Percentiles rank a stretch among this genome's conserved stretches.
These are phyloP conservation scores for Xylaria castorea DNA, from an alignment of 495 filamentous ascomycete genomes.

Conservation along the genomic window DNA sequence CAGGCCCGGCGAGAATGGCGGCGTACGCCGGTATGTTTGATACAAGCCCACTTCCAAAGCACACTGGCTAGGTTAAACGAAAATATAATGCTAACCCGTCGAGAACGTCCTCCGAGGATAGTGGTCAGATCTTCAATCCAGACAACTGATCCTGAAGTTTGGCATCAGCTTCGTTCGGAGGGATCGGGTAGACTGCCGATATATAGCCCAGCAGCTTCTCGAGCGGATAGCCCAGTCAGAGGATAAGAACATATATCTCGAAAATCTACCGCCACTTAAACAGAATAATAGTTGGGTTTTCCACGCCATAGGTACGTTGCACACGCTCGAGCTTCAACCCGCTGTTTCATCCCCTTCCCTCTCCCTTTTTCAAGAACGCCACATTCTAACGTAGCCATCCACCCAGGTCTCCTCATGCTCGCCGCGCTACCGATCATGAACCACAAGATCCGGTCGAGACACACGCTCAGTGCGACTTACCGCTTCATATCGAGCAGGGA, in stretches of 20 bases:
- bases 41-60: not conserved
- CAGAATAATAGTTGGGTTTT: not conserved
- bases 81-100: not conserved
- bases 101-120: not conserved
- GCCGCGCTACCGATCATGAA: not conserved
- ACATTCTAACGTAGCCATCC: not conserved
- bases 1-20: not conserved
- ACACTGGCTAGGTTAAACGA: not conserved
- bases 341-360: not conserved
- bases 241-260: not conserved
- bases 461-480: not conserved
- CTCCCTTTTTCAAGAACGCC: too few relatives aligned
- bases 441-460: too few relatives aligned
- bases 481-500: not conserved
- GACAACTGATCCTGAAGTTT: not conserved
- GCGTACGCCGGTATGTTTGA: conserved; percentile 2
- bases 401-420: conserved; percentile 16
- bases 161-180: not conserved
- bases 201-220: not conserved
- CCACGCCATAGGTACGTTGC: conserved; percentile 12
- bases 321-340: not conserved
- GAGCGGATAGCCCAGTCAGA: not conserved
- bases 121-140: not conserved
- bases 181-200: not conserved
- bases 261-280: not conserved